Evolutionary conservation across 2,329 filamentous ascomycete genomes (phyloP), one percentile per base, ranked within the genome.

Genomic region (Blastomyces percursus): DNA sequence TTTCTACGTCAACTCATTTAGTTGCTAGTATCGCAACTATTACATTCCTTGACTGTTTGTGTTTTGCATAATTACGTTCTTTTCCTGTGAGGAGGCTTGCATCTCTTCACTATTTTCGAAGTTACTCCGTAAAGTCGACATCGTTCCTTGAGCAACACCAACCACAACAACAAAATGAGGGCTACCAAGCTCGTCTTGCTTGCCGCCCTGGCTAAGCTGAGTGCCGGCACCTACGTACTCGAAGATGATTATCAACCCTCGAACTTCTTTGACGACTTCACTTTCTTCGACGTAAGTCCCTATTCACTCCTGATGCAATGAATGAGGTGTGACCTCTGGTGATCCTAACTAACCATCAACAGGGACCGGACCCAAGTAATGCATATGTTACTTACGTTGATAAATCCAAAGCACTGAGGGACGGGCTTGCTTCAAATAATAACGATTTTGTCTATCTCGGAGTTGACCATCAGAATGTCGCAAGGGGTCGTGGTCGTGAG

Each of bases 361-460:
- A 79, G 77, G 73, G 64, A 19, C 24, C 68, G 3, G 90, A 94
- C 69, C 90, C 90, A 0, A 94, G 90, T 1, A 69, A 86, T 65
- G 90, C 90, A 40, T 90, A 86, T 69, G 90, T 94, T 68, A 76
- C 83, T 64, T 94, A 91, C 69, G 81, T 86, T 61, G 77, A 83
- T 66, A 78, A 81, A 59, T 63, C 72, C n/a, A 82, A 80, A 1
- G 88, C 89, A 62, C 81, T 82, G 64, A 70, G 72, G n/a, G 72
- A 75, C 46, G 80, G 81, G 19, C 79, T 91, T 9, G 84, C 86
- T 65, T 82, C 81, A 65, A 83, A 80, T 66, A 73, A 78, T 59
- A 76, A 81, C 62, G 77, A 78, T 61, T 79, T 78, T 64, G 77
- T 90, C 68, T 88, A 86, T 72, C 82, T 92, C 62, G 88, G 88